Percentiles rank a stretch among this genome's conserved stretches.
Conservation (phyloP, 2,329 filamentous ascomycete genomes). For the Scytalidium sp. region DNA sequence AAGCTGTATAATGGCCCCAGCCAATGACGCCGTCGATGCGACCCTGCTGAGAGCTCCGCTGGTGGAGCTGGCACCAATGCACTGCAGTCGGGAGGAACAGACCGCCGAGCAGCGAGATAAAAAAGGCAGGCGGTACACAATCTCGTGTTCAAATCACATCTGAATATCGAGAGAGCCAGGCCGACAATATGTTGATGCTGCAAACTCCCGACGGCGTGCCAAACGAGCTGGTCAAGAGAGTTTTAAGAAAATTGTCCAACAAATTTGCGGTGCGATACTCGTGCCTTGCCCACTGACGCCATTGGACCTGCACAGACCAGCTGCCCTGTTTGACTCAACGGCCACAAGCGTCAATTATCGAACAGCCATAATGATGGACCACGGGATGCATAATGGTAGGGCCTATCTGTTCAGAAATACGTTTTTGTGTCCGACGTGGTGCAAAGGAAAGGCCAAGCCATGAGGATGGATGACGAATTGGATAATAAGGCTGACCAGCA, state of each 20-base stretch:
- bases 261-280: background rate
- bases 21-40: slow-evolving; percentile 4
- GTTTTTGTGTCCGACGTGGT: too few species aligned
- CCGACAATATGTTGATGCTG: background rate
- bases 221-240: background rate
- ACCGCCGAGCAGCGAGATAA: background rate
- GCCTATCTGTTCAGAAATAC: too few species aligned
- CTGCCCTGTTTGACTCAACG: too few species aligned
- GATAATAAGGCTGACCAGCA: too few species aligned
- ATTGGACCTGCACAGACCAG: background rate
- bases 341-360: too few species aligned
- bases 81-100: background rate
- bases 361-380: too few species aligned
- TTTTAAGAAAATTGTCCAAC: background rate
- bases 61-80: background rate
- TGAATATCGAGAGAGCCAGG: background rate
- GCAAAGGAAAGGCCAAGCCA: too few species aligned
- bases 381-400: too few species aligned
- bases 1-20: slow-evolving; percentile 1
- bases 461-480: too few species aligned
- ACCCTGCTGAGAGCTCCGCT: slow-evolving; percentile 2
- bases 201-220: background rate
- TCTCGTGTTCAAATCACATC: background rate
- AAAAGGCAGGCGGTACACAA: background rate
- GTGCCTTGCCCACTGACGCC: background rate